A percentile compares a stretch with the other conserved stretches of the same genome.
Evolutionary conservation across 139 green algal genomes (phyloP).

Genomic region (Chlorella sorokiniana): DNA sequence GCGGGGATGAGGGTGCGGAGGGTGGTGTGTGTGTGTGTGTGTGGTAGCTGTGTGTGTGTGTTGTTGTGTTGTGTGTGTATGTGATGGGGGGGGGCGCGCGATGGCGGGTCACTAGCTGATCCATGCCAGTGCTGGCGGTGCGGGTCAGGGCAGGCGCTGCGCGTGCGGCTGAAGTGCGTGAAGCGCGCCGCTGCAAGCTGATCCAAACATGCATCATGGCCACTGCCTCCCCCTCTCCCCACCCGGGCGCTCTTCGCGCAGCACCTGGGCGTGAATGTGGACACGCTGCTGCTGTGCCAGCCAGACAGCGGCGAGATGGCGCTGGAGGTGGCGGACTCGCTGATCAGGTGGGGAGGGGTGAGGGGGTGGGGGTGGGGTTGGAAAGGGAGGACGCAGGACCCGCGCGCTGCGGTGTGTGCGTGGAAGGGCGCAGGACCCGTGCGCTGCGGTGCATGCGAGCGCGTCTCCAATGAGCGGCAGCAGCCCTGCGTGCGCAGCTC

Average conservation of each 20-base stretch:
- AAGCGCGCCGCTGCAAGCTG: too few species aligned
- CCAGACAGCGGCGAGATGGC: conserved; percentile 85
- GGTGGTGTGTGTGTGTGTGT: neutral
- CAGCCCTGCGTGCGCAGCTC: neutral
- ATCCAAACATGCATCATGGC: too few species aligned
- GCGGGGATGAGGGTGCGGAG: neutral
- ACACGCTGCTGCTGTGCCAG: conserved; percentile 73
- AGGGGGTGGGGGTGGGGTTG: too few species aligned
- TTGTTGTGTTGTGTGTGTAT: too few species aligned
- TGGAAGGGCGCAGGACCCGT: neutral
- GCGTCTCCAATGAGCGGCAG: neutral
- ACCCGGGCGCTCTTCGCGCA: conserved; percentile 1
- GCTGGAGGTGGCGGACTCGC: conserved; percentile 84
- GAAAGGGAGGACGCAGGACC: neutral
- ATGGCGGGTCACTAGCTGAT: too few species aligned
- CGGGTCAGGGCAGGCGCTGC: too few species aligned
- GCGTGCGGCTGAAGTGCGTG: too few species aligned
- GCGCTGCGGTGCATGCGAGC: neutral
- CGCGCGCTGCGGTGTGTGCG: neutral
- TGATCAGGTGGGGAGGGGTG: conserved; percentile 59
- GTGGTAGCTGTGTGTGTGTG: neutral
- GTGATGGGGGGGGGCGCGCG: too few species aligned
- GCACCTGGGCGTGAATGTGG: conserved; percentile 70
- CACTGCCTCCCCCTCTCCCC: neutral
- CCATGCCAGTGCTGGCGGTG: too few species aligned